Base-by-base conservation (phyloP, 495 filamentous ascomycete genomes). In the Corynascus novoguineensis region DNA sequence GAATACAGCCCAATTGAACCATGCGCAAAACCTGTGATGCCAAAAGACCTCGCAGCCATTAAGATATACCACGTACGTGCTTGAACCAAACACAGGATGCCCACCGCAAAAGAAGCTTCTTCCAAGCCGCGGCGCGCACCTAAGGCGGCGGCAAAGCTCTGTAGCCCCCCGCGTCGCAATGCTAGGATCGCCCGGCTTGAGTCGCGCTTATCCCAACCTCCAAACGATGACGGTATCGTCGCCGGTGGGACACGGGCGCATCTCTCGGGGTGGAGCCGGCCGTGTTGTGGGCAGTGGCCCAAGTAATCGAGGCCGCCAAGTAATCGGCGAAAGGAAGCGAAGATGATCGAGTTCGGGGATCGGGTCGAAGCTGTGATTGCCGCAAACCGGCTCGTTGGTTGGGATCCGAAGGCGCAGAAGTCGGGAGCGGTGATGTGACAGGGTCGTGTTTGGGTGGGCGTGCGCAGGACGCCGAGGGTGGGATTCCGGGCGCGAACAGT, bases 391-490 rank as follows among this genome's bases (percentile, higher is more conserved):
- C 42, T 28, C n/a, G 35, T 41, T 49, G 34, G 34, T 29, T 41
- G 44, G 34, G 15, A 37, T 49, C 44, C 15, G 44, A 41, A 49
- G 45, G 44, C 45, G n/a, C 44, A 56, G 31, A 11, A 15, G 25
- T 42, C 17, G 25, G 19, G 32, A 35, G 45, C 44, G 45, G 45
- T 56, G 53, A 56, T 56, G 53, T 49, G 17, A 37, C 52, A 28
- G 41, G 49, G 53, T 56, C 28, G 32, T 40, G 32, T 8, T 42
- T 49, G 59, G 53, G 42, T 29, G 54, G 41, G 56, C 51, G 50
- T 48, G 60, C 37, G 58, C 49, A 63, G 57, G 58, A 60, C 50
- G 65, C 63, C 65, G 63, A 68, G 63, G 62, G 65, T 68, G 65
- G 64, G 60, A 64, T 62, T 64, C 40, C 52, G 47, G 55, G 61